A percentile compares a stretch with the other conserved stretches of the same genome.
These are phyloP conservation scores for Penicillium sp. DNA, from an alignment of 2,329 filamentous ascomycete species.

Conservation along the genomic window DNA sequence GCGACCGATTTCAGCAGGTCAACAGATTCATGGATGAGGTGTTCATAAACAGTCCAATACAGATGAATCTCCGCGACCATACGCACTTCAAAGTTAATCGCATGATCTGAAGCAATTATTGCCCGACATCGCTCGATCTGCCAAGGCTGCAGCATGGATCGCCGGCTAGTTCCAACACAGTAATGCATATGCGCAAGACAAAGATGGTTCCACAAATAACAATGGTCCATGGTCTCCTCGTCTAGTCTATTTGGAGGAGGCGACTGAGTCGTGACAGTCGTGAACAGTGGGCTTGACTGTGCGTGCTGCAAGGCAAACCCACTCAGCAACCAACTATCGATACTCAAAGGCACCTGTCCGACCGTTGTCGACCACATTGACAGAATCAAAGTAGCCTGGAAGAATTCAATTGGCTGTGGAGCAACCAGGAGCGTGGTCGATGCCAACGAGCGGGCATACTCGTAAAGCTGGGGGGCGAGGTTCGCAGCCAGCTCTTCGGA, in stretches of 20 bases:
- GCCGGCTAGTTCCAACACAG: constrained; percentile 46
- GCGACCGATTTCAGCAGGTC: constrained; percentile 38
- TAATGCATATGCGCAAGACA: constrained; percentile 50
- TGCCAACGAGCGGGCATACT: constrained; percentile 31
- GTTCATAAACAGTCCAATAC: constrained; percentile 50
- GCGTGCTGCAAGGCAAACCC: constrained; percentile 48
- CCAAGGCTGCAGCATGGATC: constrained; percentile 37
- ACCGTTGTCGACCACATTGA: constrained; percentile 51
- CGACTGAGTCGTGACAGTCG: constrained; percentile 12
- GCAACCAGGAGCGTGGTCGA: constrained; percentile 35
- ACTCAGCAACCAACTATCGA: constrained; percentile 50
- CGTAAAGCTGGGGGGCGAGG: constrained; percentile 42
- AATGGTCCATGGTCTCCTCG: constrained; percentile 30
- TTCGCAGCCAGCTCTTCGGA: constrained; percentile 38
- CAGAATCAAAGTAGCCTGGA: constrained; percentile 46
- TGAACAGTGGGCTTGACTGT: constrained; percentile 40
- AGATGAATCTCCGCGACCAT: constrained; percentile 50
- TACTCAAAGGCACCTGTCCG: constrained; percentile 45
- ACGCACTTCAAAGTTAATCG: constrained; percentile 48
- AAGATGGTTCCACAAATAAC: constrained; percentile 48
- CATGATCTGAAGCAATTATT: constrained; percentile 40
- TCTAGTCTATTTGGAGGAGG: constrained; percentile 2
- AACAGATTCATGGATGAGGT: constrained; percentile 29
- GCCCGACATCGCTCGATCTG: constrained; percentile 43
- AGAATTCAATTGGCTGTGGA: constrained; percentile 46